Conservation (phyloP, 768 basidiomycete genomes). For the Trametes cinnabarina region DNA sequence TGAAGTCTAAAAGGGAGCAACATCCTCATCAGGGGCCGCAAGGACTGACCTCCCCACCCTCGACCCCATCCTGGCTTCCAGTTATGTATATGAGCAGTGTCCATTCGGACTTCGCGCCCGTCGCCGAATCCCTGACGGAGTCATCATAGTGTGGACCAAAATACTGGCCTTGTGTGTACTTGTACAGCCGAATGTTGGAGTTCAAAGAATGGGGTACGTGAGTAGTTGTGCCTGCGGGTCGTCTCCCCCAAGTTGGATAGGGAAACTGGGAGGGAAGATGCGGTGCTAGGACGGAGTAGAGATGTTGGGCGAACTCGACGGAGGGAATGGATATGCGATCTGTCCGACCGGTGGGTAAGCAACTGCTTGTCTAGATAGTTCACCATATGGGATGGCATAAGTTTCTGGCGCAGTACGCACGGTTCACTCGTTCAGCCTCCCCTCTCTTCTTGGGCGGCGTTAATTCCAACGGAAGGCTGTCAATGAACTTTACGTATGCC, state of each 20-base stretch:
- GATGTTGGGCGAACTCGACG: slow-evolving; percentile 50
- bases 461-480: slow-evolving; percentile 56
- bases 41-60: slow-evolving; percentile 59
- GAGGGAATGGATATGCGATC: slow-evolving; percentile 65
- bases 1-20: not conserved
- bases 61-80: slow-evolving; percentile 68
- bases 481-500: slow-evolving; percentile 56
- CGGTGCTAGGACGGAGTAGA: slow-evolving; percentile 50
- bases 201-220: slow-evolving; percentile 60
- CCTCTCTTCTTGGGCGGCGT: slow-evolving; percentile 71
- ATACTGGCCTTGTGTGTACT: slow-evolving; percentile 59
- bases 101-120: slow-evolving; percentile 72
- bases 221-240: slow-evolving; percentile 22
- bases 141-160: slow-evolving; percentile 81
- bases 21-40: not conserved
- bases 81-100: slow-evolving; percentile 73
- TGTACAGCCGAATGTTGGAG: slow-evolving; percentile 73
- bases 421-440: slow-evolving; percentile 69
- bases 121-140: slow-evolving; percentile 54
- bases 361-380: not conserved
- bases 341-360: slow-evolving; percentile 24
- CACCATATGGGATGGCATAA: not conserved
- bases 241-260: slow-evolving; percentile 36
- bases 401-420: slow-evolving; percentile 43
- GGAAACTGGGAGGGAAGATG: slow-evolving; percentile 55